These are phyloP conservation scores for Vitis hybrid DNA, from an alignment of 177 flowering plant genomes.

Conservation along the genomic window DNA sequence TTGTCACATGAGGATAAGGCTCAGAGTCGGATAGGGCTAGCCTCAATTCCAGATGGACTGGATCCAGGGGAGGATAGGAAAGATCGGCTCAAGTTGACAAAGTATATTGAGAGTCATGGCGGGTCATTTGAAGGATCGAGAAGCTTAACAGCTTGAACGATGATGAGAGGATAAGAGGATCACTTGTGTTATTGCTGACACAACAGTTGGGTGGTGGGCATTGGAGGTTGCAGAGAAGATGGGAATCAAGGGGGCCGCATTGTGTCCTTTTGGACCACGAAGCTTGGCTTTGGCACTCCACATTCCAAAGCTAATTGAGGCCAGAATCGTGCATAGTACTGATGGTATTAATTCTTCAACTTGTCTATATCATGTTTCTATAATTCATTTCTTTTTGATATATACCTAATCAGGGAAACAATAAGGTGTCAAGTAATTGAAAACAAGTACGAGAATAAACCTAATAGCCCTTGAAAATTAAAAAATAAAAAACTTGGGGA, in stretches of 20 bases:
- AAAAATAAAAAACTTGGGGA: no score
- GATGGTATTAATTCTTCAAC: conserved; percentile 1
- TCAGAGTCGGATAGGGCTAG: neutral
- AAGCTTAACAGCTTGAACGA: no score
- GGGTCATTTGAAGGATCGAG: neutral
- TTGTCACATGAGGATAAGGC: neutral
- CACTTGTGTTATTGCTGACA: conserved; percentile 19
- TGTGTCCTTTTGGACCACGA: conserved; percentile 15
- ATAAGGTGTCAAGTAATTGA: no score
- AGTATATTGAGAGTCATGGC: neutral
- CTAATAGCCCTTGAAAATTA: no score
- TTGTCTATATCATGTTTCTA: no score
- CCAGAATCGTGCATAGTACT: conserved; percentile 14
- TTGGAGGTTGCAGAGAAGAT: conserved; percentile 17
- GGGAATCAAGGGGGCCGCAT: conserved; percentile 14
- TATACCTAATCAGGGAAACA: no score
- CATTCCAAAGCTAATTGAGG: conserved; percentile 16
- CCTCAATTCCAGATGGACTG: conserved; percentile 17
- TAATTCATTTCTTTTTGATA: no score
- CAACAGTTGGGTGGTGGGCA: conserved; percentile 5
- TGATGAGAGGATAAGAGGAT: neutral
- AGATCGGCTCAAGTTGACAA: conserved; percentile 11
- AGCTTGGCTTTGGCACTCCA: conserved; percentile 17
- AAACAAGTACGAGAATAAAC: no score
- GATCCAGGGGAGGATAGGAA: conserved; percentile 17